These are phyloP conservation scores for Galium porrigens DNA, from an alignment of 305 asterid species.

Conservation along the genomic window DNA sequence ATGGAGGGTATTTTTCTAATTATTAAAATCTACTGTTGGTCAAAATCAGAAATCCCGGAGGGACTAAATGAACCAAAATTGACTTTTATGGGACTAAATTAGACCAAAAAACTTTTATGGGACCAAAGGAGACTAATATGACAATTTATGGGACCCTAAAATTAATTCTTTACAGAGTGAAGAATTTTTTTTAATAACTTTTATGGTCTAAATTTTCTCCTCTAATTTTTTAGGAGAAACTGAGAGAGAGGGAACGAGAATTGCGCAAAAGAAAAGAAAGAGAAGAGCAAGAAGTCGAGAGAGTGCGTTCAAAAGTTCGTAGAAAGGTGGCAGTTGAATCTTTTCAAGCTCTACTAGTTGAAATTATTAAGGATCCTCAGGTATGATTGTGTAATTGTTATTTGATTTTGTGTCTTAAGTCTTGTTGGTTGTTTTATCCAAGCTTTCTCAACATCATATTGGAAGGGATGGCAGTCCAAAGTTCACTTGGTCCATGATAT, in stretches of 20 bases:
- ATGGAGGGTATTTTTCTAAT: no score
- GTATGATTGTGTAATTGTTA: conserved; percentile 23
- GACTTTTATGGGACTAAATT: not conserved
- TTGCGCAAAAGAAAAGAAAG: conserved; percentile 86
- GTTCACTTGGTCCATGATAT: no score
- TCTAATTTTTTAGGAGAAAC: conserved; percentile 47
- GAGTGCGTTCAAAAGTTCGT: conserved; percentile 83
- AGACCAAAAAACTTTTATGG: no score
- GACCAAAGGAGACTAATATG: not conserved
- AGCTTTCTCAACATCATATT: no score
- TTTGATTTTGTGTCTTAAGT: not conserved
- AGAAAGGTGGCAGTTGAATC: conserved; percentile 88
- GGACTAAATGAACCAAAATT: no score
- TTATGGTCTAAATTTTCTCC: not conserved
- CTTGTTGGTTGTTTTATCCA: not conserved
- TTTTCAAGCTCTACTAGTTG: conserved; percentile 80
- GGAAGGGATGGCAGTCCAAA: no score
- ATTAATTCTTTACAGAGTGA: no score
- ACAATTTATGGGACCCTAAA: no score
- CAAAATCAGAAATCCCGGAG: no score
- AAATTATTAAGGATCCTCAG: conserved; percentile 89
- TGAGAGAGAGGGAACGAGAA: conserved; percentile 84
- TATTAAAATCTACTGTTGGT: no score
- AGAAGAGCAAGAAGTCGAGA: conserved; percentile 96
- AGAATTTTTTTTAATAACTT: not conserved